Evolutionary conservation across 2,329 filamentous ascomycete genomes (phyloP).

Genomic region (Hirsutella minnesotensis): DNA sequence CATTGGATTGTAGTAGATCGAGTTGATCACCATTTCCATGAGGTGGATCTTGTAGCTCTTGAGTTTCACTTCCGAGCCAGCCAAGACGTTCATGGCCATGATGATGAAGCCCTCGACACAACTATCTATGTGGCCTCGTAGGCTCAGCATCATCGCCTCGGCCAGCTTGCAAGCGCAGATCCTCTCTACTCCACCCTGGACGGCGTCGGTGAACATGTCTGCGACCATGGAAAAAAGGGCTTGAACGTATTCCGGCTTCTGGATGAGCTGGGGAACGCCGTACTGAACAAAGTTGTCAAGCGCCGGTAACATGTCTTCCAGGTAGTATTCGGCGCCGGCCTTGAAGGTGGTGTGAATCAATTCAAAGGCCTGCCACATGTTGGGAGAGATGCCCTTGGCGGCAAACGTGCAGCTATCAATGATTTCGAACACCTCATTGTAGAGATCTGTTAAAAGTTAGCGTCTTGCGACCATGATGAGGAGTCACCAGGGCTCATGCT

Average conservation of each 20-base stretch:
- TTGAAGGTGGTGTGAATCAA: conserved; percentile 96
- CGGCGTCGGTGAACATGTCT: conserved; percentile 86
- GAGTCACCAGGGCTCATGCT: conserved; percentile 7
- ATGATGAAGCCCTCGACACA: conserved; percentile 81
- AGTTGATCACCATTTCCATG: conserved; percentile 98
- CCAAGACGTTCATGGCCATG: conserved; percentile 76
- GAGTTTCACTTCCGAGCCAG: conserved; percentile 64
- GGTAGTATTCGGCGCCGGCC: conserved; percentile 87
- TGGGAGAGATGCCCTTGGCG: conserved; percentile 86
- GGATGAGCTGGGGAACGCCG: conserved; percentile 65
- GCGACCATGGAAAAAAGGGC: conserved; percentile 89
- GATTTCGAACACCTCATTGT: conserved; percentile 98
- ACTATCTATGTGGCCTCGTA: conserved; percentile 77
- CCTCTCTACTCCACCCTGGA: conserved; percentile 84
- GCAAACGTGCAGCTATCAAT: conserved; percentile 99
- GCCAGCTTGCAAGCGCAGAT: conserved; percentile 97
- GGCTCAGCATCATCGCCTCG: conserved; percentile 92
- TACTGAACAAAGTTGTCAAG: conserved; percentile 97
- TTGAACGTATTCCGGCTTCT: conserved; percentile 77
- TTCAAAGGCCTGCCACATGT: conserved; percentile 98
- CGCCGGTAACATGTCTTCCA: conserved; percentile 97
- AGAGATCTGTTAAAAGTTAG: conserved; percentile 53
- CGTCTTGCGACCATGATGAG: background rate
- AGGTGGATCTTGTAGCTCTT: conserved; percentile 92
- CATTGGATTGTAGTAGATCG: conserved; percentile 91